Conservation (phyloP, 768 basidiomycete species). For the Sistotremastrum suecicum region DNA sequence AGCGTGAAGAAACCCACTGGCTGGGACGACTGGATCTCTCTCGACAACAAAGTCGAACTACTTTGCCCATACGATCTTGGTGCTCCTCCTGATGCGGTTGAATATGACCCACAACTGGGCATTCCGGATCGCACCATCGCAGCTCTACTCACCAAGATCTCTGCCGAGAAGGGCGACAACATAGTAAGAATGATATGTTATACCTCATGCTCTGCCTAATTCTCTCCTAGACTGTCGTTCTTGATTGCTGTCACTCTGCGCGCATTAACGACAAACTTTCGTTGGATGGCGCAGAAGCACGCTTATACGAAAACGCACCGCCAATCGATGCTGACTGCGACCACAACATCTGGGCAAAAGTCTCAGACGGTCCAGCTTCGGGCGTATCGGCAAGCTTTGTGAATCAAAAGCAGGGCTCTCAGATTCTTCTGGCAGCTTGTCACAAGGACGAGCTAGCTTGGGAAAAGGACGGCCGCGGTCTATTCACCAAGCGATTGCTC, state of each 20-base stretch:
- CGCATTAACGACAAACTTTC: slow-evolving; percentile 8
- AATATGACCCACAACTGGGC: slow-evolving; percentile 12
- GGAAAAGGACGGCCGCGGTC: slow-evolving; percentile 16
- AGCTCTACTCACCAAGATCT: slow-evolving; percentile 21
- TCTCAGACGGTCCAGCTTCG: slow-evolving; percentile 4
- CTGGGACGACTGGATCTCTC: slow-evolving; percentile 18
- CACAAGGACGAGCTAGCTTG: slow-evolving; percentile 20
- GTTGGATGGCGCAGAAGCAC: not conserved
- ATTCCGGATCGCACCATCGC: slow-evolving; percentile 33
- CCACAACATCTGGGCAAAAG: slow-evolving; percentile 10
- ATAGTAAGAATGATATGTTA: slow-evolving; percentile 18
- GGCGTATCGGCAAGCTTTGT: slow-evolving; percentile 10
- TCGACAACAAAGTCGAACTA: slow-evolving; percentile 19
- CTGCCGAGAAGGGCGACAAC: slow-evolving; percentile 27
- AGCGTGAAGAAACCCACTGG: slow-evolving; percentile 10
- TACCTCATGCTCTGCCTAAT: not conserved
- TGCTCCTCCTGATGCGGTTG: not conserved
- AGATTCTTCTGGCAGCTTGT: slow-evolving; percentile 31
- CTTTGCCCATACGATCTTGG: slow-evolving; percentile 22
- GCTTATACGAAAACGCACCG: not conserved
- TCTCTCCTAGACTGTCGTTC: slow-evolving; percentile 24
- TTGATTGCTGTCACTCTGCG: slow-evolving; percentile 34
- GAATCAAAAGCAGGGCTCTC: slow-evolving; percentile 19
- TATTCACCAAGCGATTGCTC: slow-evolving; percentile 20
- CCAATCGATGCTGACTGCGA: slow-evolving; percentile 13